Conservation (phyloP, 805 yeast genomes). For the Metschnikowia drakensbergensis region DNA sequence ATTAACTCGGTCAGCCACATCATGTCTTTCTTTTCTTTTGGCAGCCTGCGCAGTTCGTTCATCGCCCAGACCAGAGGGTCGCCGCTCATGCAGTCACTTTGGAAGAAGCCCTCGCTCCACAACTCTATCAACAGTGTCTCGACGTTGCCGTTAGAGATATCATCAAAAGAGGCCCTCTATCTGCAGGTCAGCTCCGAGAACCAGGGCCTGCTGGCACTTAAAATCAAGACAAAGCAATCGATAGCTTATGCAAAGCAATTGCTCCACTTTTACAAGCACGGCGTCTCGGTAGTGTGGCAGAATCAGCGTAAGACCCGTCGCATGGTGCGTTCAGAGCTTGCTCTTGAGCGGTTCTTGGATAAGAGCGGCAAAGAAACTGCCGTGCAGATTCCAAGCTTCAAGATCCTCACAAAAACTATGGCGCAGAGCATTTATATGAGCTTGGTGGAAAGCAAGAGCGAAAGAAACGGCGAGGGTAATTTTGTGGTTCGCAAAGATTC, state of each 20-base stretch:
- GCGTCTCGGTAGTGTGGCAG: slow-evolving; percentile 53
- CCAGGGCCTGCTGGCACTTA: slow-evolving; percentile 14
- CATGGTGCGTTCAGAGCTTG: slow-evolving; percentile 19
- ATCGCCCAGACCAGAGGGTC: slow-evolving; percentile 5
- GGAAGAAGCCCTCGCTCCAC: slow-evolving; percentile 4
- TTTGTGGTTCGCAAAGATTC: background rate
- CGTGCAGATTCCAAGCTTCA: slow-evolving; percentile 30
- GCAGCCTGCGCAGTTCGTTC: slow-evolving; percentile 2
- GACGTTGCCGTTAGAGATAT: slow-evolving; percentile 31
- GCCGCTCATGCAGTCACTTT: slow-evolving; percentile 10
- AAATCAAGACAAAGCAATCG: slow-evolving; percentile 36
- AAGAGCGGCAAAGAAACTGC: slow-evolving; percentile 23
- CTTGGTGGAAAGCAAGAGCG: slow-evolving; percentile 33
- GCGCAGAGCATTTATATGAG: slow-evolving; percentile 33
- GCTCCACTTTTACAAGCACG: slow-evolving; percentile 53
- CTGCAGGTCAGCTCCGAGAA: slow-evolving; percentile 21
- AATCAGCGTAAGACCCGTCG: slow-evolving; percentile 27
- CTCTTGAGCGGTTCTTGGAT: slow-evolving; percentile 20
- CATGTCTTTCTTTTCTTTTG: slow-evolving; percentile 5
- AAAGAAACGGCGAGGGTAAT: background rate
- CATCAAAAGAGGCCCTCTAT: slow-evolving; percentile 26
- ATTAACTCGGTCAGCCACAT: background rate
- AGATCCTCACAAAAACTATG: slow-evolving; percentile 34
- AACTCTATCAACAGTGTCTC: slow-evolving; percentile 13
- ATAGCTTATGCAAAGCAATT: slow-evolving; percentile 43